Percentiles rank a stretch among this genome's conserved stretches.
Evolutionary conservation across 148 eudicot species (phyloP).

Genomic region (Beta vulgaris): DNA sequence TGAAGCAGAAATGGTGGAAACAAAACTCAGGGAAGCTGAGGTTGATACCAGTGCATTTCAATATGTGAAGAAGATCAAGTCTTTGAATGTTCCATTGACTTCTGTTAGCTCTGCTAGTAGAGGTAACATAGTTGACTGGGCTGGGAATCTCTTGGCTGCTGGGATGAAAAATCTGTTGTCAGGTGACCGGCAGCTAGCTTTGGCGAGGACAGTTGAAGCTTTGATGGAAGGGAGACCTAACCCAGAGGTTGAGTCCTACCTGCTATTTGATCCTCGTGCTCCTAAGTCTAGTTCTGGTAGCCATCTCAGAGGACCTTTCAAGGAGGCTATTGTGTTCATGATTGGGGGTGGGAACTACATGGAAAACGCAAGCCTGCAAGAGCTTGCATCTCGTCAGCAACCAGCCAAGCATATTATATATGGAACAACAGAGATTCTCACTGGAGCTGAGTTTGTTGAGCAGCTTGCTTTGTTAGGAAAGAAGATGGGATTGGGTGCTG

Average conservation of each 20-base stretch:
- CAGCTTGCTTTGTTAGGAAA: constrained; percentile 74
- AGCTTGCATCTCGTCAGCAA: constrained; percentile 68
- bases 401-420: constrained; percentile 69
- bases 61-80: constrained; percentile 88
- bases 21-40: constrained; percentile 78
- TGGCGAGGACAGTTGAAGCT: constrained; percentile 89
- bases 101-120: constrained; percentile 78
- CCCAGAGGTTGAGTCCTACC: constrained; percentile 83
- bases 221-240: constrained; percentile 93
- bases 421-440: constrained; percentile 78
- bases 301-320: constrained; percentile 86
- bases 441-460: constrained; percentile 84
- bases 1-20: constrained; percentile 83
- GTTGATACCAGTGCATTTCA: constrained; percentile 92
- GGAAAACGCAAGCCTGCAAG: constrained; percentile 90
- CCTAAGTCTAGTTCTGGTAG: constrained; percentile 82
- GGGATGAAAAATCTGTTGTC: constrained; percentile 89
- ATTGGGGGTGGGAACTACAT: constrained; percentile 96
- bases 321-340: constrained; percentile 98
- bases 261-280: constrained; percentile 90
- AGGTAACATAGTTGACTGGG: constrained; percentile 91
- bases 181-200: constrained; percentile 75
- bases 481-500: constrained; percentile 79
- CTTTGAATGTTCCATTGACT: constrained; percentile 80
- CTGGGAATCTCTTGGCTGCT: constrained; percentile 91